Evolutionary conservation across 345 rosid genomes (phyloP), one percentile per base, ranked within the genome.

Genomic region (Citrus reticulata): DNA sequence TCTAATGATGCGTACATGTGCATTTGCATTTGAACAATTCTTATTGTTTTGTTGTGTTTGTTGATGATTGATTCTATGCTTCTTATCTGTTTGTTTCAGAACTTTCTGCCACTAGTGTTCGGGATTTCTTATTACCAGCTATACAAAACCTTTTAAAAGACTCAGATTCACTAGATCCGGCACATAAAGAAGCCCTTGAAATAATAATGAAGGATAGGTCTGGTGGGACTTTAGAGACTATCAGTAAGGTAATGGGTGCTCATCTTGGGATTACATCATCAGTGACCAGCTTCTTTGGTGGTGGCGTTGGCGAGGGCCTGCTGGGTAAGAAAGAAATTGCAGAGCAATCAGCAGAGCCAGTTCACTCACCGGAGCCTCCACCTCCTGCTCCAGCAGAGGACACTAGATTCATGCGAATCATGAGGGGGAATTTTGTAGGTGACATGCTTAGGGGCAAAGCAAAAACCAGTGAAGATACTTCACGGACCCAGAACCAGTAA

Each of bases 181-280:
- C 96, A 29, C 97, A 95, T 84, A 95, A 93, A 80, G 99, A 95
- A 85, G 98, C 98, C 17, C 88, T 95, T 35, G 99, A 95, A 87
- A 95, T 93, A 82, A 90, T 91, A 82, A 58, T 92, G 87, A 95
- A 89, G 80, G 99, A 95, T 82, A 89, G 99, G 65, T 92, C 98
- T 1, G 96, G 97, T 58, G 96, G 97, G 73, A 89, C 96, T 29
- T 83, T 92, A 49, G 99, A 93, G 58, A 84, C 94, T 66, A 84
- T 95, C 68, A 88, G 96, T 68, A 93, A 93, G 87, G 99, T 86
- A 76, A 92, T 93, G 99, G 98, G 99, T 70, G 91, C 96, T 60
- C 98, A 93, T 87, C 92, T 95, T 5, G 99, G 99, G 74, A 78
- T 95, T 62, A 88, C 99, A 35, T 90, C 99, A 77, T 95, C 99